phyloP scores from a whole-genome alignment of 768 basidiomycete genomes.

The Termitomyces titanicus region DNA sequence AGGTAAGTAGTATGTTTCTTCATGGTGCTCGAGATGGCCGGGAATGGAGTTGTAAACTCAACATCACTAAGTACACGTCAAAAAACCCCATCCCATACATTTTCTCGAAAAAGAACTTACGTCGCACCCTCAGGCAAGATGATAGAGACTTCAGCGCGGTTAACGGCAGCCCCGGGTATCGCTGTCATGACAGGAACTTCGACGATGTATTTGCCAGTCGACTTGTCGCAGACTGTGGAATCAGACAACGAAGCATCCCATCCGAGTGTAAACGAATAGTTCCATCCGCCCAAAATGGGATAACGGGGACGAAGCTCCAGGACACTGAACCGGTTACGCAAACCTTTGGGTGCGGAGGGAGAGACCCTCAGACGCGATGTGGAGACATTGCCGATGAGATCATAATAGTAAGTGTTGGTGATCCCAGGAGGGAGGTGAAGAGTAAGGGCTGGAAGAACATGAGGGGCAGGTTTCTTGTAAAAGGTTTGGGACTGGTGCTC shows the following conservation, averaged over 20 bases:
- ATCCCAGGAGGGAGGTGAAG: constrained; percentile 83
- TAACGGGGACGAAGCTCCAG: constrained; percentile 88
- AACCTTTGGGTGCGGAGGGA: constrained; percentile 59
- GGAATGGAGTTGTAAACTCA: constrained; percentile 74
- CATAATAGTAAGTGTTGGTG: constrained; percentile 83
- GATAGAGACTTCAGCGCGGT: constrained; percentile 75
- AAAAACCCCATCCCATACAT: constrained; percentile 3
- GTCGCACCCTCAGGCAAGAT: constrained; percentile 93
- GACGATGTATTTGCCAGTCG: constrained; percentile 64
- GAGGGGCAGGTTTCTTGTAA: constrained; percentile 61
- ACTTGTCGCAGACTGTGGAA: constrained; percentile 60
- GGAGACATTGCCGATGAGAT: constrained; percentile 93
- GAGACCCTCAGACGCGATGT: constrained; percentile 80
- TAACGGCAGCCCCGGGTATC: constrained; percentile 75
- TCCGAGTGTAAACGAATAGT: constrained; percentile 91
- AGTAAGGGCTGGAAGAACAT: constrained; percentile 69
- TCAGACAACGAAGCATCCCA: constrained; percentile 88
- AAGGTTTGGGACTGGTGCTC: constrained; percentile 77
- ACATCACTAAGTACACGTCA: constrained; percentile 55
- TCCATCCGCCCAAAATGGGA: constrained; percentile 96
- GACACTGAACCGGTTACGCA: constrained; percentile 52
- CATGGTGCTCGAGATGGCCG: constrained; percentile 54
- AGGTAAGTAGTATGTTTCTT: constrained; percentile 85
- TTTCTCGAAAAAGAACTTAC: constrained; percentile 47
- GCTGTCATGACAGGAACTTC: constrained; percentile 84